Conservation (phyloP, 257 asterid genomes). For the Osmanthus fragrans region DNA sequence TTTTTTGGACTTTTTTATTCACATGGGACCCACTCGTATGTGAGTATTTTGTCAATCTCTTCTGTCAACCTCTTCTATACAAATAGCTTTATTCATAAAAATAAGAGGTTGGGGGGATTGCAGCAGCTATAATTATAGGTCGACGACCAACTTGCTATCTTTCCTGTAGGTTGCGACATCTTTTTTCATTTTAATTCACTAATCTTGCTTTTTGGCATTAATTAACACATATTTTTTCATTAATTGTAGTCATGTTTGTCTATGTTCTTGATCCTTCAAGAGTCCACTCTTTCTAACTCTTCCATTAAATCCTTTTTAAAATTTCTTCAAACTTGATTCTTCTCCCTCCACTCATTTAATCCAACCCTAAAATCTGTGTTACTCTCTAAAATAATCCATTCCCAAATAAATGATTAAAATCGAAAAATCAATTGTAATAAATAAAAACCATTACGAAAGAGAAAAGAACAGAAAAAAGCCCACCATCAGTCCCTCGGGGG, state of each 20-base stretch:
- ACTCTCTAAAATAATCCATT: slow-evolving; percentile 40
- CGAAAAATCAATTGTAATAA: slow-evolving; percentile 16
- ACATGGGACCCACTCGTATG: too few relatives aligned
- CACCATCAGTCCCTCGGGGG: slow-evolving; percentile 29
- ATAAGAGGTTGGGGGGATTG: neutral
- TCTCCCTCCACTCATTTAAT: slow-evolving; percentile 25
- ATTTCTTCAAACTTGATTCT: slow-evolving; percentile 14
- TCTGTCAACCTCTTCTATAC: too few relatives aligned
- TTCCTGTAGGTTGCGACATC: neutral
- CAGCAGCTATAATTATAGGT: neutral
- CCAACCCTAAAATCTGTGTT: slow-evolving; percentile 7
- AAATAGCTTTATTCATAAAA: too few relatives aligned
- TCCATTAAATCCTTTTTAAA: slow-evolving; percentile 21
- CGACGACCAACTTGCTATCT: neutral
- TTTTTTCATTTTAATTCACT: slow-evolving; percentile 1
- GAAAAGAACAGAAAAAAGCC: neutral
- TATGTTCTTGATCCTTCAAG: slow-evolving; percentile 11
- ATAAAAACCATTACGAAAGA: neutral
- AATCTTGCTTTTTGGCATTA: slow-evolving; percentile 25
- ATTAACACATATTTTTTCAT: slow-evolving; percentile 8
- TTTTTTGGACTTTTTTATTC: too few relatives aligned
- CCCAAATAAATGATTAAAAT: slow-evolving; percentile 34
- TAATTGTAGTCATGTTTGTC: slow-evolving; percentile 45
- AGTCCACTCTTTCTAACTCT: slow-evolving; percentile 35
- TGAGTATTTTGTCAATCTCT: too few relatives aligned